Conservation (phyloP, 2,329 filamentous ascomycete genomes). For the Botrytis paeoniae region DNA sequence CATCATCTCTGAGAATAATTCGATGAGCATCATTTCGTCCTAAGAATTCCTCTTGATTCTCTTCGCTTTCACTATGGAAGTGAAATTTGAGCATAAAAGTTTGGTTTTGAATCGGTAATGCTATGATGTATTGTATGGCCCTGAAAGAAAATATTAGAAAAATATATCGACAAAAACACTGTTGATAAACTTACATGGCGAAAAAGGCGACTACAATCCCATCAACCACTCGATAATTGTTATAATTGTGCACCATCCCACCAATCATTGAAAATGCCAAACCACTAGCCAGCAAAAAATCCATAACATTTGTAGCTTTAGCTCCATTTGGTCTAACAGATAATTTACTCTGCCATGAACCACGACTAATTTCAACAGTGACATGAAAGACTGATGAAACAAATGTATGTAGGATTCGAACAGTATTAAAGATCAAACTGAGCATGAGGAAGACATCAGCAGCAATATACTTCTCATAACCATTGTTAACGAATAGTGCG, state of each 20-base stretch:
- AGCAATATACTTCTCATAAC: neutral
- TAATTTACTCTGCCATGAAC: neutral
- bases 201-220: neutral
- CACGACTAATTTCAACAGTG: neutral
- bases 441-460: neutral
- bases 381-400: neutral
- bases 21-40: neutral
- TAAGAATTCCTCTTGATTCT: neutral
- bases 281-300: neutral
- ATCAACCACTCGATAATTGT: neutral
- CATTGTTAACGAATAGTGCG: neutral
- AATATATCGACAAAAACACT: neutral
- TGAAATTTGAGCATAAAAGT: neutral
- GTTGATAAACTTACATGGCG: neutral
- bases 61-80: neutral
- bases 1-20: neutral
- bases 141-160: neutral
- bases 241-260: neutral
- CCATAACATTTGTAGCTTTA: neutral
- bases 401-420: neutral
- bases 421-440: neutral
- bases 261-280: neutral
- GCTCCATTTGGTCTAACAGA: neutral
- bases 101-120: neutral
- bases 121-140: conserved; percentile 13